Percentiles rank a stretch among this genome's conserved stretches.
Evolutionary conservation across 73 alveolate genomes (phyloP).

Genomic region (Paramecium caudatum): DNA sequence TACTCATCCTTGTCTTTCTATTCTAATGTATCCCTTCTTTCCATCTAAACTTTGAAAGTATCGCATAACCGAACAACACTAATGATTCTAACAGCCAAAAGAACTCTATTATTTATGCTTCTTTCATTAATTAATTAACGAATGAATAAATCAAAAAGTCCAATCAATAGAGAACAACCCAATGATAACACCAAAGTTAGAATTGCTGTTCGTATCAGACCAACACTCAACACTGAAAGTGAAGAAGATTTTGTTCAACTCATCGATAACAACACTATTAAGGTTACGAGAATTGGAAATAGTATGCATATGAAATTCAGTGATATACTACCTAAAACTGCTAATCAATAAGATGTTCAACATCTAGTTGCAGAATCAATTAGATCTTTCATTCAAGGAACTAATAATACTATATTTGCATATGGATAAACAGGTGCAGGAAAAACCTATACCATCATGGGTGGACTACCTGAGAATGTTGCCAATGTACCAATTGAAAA

Average conservation of each 20-base stretch:
- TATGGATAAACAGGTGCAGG: slow-evolving; percentile 80
- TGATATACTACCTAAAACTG: slow-evolving; percentile 57
- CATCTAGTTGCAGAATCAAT: slow-evolving; percentile 65
- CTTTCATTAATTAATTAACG: slow-evolving; percentile 11
- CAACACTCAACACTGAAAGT: slow-evolving; percentile 54
- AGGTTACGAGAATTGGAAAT: slow-evolving; percentile 74
- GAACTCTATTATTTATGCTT: slow-evolving; percentile 31
- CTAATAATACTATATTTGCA: slow-evolving; percentile 76
- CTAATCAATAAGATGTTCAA: slow-evolving; percentile 67
- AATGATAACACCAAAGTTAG: slow-evolving; percentile 18
- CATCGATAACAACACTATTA: slow-evolving; percentile 65
- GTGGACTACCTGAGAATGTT: slow-evolving; percentile 73
- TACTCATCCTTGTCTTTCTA: neutral
- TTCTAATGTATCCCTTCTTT: slow-evolving; percentile 16
- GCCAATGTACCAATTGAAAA: slow-evolving; percentile 67
- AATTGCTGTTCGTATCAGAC: slow-evolving; percentile 60
- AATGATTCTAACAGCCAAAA: neutral
- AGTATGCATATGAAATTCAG: slow-evolving; percentile 69
- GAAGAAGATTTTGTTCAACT: slow-evolving; percentile 58
- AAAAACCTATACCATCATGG: slow-evolving; percentile 75
- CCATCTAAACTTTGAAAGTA: slow-evolving; percentile 47
- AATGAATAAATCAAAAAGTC: slow-evolving; percentile 66
- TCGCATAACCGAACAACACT: slow-evolving; percentile 43
- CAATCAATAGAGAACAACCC: neutral
- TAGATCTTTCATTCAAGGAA: slow-evolving; percentile 70